Evolutionary conservation across 75 land plant species (phyloP).

Genomic region (Sequoia sempervirens): DNA sequence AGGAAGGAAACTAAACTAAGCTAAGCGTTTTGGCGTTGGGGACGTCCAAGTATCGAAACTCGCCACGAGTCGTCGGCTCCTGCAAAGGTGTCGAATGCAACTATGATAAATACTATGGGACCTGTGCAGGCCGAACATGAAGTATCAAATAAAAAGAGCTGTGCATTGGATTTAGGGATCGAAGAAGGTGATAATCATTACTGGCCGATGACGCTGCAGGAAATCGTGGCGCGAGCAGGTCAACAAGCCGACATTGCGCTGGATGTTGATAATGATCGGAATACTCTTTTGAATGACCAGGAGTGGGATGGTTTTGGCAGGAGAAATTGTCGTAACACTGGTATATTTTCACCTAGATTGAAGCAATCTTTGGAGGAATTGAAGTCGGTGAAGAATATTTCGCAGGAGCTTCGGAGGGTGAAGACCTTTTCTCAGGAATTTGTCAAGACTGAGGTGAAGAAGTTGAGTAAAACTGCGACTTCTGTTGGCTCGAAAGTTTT

Average conservation of each 20-base stretch:
- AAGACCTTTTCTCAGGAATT: background rate
- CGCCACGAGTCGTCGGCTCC: background rate
- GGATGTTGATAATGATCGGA: conserved; percentile 10
- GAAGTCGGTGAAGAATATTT: conserved; percentile 6
- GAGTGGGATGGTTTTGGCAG: background rate
- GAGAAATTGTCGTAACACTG: background rate
- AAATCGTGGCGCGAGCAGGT: conserved; percentile 13
- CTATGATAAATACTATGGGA: background rate
- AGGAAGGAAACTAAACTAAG: background rate
- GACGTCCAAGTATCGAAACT: background rate
- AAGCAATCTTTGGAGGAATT: conserved; percentile 44
- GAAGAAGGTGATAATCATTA: background rate
- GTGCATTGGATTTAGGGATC: conserved; percentile 13
- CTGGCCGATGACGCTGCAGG: conserved; percentile 8
- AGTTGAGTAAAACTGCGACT: conserved; percentile 14
- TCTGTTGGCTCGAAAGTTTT: conserved; percentile 5
- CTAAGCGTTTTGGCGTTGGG: background rate
- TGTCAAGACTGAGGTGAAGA: conserved; percentile 6
- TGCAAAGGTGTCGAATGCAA: background rate
- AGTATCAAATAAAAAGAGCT: background rate
- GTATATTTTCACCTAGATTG: conserved; percentile 13
- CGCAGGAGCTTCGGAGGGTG: conserved; percentile 24
- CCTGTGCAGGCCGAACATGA: background rate
- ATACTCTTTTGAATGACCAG: background rate
- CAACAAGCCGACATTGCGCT: conserved; percentile 13